Percentiles rank a stretch among this genome's conserved stretches.
Conservation (phyloP, 2,329 filamentous ascomycete species). For the Talaromyces sp. region DNA sequence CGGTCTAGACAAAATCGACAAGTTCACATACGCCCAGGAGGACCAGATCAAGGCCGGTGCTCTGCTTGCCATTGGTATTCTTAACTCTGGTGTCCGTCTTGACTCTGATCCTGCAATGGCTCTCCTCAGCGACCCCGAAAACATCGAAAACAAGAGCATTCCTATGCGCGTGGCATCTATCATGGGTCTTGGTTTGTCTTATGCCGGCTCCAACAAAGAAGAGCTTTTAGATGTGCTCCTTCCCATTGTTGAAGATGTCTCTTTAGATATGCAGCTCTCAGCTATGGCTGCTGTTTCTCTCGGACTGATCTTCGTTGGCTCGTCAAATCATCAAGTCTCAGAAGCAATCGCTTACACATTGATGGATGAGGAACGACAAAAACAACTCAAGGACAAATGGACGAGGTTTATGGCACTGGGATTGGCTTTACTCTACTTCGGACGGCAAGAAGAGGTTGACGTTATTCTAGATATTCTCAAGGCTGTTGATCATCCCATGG, state of each 20-base stretch:
- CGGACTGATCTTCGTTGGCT: conserved; percentile 88
- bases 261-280: conserved; percentile 88
- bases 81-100: conserved; percentile 86
- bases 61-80: conserved; percentile 88
- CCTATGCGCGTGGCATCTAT: conserved; percentile 79
- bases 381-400: conserved; percentile 96
- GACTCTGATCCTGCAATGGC: conserved; percentile 90
- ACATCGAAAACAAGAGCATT: conserved; percentile 73
- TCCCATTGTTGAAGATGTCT: conserved; percentile 81
- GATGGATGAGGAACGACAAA: conserved; percentile 87
- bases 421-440: conserved; percentile 90
- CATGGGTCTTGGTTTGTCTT: conserved; percentile 92
- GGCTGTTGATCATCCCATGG: conserved; percentile 94
- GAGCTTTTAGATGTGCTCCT: conserved; percentile 81
- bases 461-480: conserved; percentile 96
- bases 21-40: conserved; percentile 82
- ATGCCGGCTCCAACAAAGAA: conserved; percentile 90
- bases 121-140: conserved; percentile 74
- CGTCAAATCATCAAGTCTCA: conserved; percentile 84
- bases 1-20: conserved; percentile 90
- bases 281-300: conserved; percentile 92
- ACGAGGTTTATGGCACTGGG: conserved; percentile 94
- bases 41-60: conserved; percentile 86
- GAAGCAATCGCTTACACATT: conserved; percentile 89
- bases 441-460: conserved; percentile 96